Conservation (phyloP, 495 filamentous ascomycete species). For the Penicillium cosmopolitanum region DNA sequence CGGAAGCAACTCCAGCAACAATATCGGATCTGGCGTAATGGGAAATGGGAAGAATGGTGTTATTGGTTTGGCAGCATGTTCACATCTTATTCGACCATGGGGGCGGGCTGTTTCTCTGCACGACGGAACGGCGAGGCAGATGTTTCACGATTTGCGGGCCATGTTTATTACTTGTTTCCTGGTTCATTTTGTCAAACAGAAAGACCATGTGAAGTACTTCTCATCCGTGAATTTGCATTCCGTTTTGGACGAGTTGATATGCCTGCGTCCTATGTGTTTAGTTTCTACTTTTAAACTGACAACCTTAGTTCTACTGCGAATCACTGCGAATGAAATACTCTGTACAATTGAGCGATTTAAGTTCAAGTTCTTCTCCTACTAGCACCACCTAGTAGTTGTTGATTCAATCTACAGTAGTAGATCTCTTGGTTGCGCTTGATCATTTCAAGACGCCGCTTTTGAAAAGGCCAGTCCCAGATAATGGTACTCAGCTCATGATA, state of each 20-base stretch:
- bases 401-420: not conserved
- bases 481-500: no score
- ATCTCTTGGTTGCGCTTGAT: not conserved
- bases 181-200: conserved; percentile 3
- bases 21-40: conserved; percentile 43
- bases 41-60: conserved; percentile 48
- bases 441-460: not conserved
- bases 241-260: not conserved
- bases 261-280: not conserved
- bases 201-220: not conserved
- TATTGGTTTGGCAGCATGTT: conserved; percentile 38
- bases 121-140: not conserved
- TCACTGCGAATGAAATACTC: conserved; percentile 6
- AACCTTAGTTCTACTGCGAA: conserved; percentile 8
- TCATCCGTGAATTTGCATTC: conserved; percentile 1
- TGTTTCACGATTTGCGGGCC: conserved; percentile 11
- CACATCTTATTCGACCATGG: conserved; percentile 29
- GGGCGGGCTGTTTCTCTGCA: conserved; percentile 5
- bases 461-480: not conserved
- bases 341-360: conserved; percentile 13
- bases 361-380: not conserved
- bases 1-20: conserved; percentile 19
- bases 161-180: conserved; percentile 9
- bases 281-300: conserved; percentile 10
- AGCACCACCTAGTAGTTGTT: not conserved